Conservation (phyloP, 139 green algal genomes). For the Coccomyxa sp. region DNA sequence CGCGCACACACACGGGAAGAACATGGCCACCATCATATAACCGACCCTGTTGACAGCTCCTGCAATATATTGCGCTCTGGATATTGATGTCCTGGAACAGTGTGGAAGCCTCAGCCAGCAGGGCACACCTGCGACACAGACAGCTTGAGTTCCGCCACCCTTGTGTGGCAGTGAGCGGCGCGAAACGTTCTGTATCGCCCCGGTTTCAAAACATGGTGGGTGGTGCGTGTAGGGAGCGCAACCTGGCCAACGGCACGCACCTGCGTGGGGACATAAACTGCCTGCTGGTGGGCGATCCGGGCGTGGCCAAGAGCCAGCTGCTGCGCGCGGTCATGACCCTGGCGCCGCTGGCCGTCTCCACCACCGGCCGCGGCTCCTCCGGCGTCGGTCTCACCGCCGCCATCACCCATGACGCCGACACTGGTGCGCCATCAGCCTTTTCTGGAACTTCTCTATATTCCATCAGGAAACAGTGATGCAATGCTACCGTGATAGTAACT, state of each 20-base stretch:
- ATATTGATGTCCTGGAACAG: no score
- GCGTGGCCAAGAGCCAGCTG: constrained; percentile 95
- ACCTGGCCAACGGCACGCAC: constrained; percentile 74
- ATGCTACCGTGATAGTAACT: no score
- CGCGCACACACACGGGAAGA: background rate
- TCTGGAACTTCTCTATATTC: background rate
- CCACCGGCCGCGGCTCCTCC: constrained; percentile 91
- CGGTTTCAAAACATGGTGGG: no score
- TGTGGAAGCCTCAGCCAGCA: no score
- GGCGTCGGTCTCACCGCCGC: constrained; percentile 97
- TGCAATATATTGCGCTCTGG: no score
- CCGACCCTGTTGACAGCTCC: background rate
- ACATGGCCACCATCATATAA: background rate
- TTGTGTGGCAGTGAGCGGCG: no score
- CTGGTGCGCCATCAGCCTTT: constrained; percentile 40
- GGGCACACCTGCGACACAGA: no score
- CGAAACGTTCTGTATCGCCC: no score
- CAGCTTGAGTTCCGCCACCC: no score
- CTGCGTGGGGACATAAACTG: constrained; percentile 98
- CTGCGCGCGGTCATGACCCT: constrained; percentile 93
- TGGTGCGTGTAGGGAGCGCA: constrained; percentile 39
- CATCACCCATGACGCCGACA: constrained; percentile 88
- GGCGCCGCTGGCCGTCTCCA: constrained; percentile 87
- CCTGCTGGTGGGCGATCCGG: constrained; percentile 85
- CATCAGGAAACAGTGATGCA: no score